A percentile compares a stretch with the other conserved stretches of the same genome.
Evolutionary conservation across 305 asterid genomes (phyloP).

Genomic region (Fraxinus albicans): DNA sequence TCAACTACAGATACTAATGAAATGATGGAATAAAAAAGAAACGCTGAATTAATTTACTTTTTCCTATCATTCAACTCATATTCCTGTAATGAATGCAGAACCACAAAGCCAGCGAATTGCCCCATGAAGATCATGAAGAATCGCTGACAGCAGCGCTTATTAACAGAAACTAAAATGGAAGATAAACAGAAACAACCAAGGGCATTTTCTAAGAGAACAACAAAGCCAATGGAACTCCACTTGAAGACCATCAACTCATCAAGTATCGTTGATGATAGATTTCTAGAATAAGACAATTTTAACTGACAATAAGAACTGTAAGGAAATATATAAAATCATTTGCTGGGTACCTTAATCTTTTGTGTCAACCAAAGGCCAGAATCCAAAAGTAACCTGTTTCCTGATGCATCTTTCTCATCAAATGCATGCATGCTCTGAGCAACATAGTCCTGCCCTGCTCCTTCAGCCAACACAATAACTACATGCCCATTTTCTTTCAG

Average conservation of each 20-base stretch:
- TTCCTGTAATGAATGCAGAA: neutral
- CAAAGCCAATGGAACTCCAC: neutral
- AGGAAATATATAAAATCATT: slow-evolving; percentile 10
- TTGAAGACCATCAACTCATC: slow-evolving; percentile 1
- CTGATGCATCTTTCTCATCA: slow-evolving; percentile 83
- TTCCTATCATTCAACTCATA: slow-evolving; percentile 7
- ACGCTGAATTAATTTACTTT: slow-evolving; percentile 4
- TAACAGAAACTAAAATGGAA: neutral
- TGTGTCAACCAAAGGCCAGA: slow-evolving; percentile 90
- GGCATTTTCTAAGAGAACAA: neutral
- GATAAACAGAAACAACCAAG: neutral
- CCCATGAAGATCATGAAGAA: neutral
- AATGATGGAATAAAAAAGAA: slow-evolving; percentile 11
- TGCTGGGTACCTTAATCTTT: slow-evolving; percentile 65
- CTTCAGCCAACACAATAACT: slow-evolving; percentile 90
- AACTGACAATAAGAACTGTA: neutral
- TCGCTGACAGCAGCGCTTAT: neutral
- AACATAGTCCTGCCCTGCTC: slow-evolving; percentile 89
- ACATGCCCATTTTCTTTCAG: slow-evolving; percentile 83
- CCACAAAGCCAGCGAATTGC: neutral
- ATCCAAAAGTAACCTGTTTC: slow-evolving; percentile 80
- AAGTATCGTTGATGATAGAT: neutral
- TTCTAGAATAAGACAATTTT: neutral
- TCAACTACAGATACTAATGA: slow-evolving; percentile 8
- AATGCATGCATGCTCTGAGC: slow-evolving; percentile 62